A percentile compares a stretch with the other conserved stretches of the same genome.
Conservation (phyloP, 2,329 filamentous ascomycete genomes). For the Arthrobotrys musiformis region DNA sequence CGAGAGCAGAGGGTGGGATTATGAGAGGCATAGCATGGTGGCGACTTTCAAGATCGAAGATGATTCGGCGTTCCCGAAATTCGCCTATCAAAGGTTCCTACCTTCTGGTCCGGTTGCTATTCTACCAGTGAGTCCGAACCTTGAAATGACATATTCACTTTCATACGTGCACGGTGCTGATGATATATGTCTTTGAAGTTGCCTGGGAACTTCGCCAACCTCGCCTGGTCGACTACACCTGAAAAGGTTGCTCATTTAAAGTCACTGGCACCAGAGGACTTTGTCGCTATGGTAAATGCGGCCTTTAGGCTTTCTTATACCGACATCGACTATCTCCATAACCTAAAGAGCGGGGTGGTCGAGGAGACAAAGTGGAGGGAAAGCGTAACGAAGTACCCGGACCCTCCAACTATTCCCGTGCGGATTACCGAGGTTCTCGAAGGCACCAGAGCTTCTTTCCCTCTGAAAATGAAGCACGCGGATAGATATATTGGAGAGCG, state of each 20-base stretch:
- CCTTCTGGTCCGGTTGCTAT: conserved; percentile 91
- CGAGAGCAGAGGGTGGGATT: conserved; percentile 89
- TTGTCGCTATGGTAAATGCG: conserved; percentile 89
- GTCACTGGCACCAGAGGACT: conserved; percentile 76
- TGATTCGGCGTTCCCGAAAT: conserved; percentile 70
- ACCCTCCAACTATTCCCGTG: conserved; percentile 72
- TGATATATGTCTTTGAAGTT: conserved; percentile 63
- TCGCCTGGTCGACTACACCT: conserved; percentile 95
- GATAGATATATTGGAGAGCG: conserved; percentile 90
- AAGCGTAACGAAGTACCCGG: conserved; percentile 66
- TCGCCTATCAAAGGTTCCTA: conserved; percentile 93
- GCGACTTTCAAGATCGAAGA: conserved; percentile 82
- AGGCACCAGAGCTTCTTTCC: conserved; percentile 86
- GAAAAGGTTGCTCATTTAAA: conserved; percentile 82
- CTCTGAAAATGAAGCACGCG: conserved; percentile 90
- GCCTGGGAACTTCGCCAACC: conserved; percentile 80
- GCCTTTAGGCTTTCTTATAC: conserved; percentile 83
- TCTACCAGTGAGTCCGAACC: conserved; percentile 69
- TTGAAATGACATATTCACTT: background rate
- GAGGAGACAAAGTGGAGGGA: conserved; percentile 88
- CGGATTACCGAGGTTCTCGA: conserved; percentile 77
- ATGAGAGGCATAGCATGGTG: conserved; percentile 87
- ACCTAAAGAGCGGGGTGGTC: conserved; percentile 69
- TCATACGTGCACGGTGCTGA: background rate
- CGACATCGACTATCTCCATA: conserved; percentile 86